These are phyloP conservation scores for Pilasporangium apinafurcum DNA, from an alignment of 352 stramenopile species.

Conservation along the genomic window DNA sequence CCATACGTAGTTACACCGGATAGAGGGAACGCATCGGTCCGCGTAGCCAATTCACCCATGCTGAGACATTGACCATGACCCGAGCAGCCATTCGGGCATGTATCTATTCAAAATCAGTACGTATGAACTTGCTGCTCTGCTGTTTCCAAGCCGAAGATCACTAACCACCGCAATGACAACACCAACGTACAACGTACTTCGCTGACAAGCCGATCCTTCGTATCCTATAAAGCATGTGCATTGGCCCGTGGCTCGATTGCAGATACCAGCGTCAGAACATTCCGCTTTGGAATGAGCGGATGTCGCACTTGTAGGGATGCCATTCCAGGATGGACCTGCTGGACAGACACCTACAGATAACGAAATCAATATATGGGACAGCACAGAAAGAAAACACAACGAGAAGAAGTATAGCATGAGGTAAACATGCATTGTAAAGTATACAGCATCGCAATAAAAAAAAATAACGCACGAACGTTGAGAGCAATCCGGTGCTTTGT, in stretches of 20 bases:
- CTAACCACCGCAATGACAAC: no score
- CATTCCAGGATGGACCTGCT: conserved; percentile 50
- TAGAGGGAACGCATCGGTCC: conserved; percentile 46
- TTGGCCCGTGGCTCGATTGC: conserved; percentile 41
- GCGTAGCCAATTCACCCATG: conserved; percentile 48
- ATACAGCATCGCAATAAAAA: no score
- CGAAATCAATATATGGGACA: neutral
- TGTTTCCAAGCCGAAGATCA: no score
- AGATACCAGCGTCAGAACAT: conserved; percentile 64
- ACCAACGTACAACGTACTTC: conserved; percentile 20
- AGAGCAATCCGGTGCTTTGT: conserved; percentile 82
- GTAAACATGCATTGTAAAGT: no score
- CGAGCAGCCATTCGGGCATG: conserved; percentile 57
- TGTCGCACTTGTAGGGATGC: conserved; percentile 33
- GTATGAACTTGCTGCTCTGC: no score
- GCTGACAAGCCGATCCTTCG: conserved; percentile 68
- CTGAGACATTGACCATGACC: conserved; percentile 68
- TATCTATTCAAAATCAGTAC: conserved; percentile 7
- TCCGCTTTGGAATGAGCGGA: conserved; percentile 33
- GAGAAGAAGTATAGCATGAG: no score
- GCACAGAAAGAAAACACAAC: no score
- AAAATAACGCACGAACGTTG: conserved; percentile 48
- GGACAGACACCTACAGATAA: conserved; percentile 51
- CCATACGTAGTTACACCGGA: conserved; percentile 49
- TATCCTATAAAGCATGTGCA: conserved; percentile 63